Evolutionary conservation across 495 filamentous ascomycete species (phyloP).

Genomic region (Cercophora newfieldiana): DNA sequence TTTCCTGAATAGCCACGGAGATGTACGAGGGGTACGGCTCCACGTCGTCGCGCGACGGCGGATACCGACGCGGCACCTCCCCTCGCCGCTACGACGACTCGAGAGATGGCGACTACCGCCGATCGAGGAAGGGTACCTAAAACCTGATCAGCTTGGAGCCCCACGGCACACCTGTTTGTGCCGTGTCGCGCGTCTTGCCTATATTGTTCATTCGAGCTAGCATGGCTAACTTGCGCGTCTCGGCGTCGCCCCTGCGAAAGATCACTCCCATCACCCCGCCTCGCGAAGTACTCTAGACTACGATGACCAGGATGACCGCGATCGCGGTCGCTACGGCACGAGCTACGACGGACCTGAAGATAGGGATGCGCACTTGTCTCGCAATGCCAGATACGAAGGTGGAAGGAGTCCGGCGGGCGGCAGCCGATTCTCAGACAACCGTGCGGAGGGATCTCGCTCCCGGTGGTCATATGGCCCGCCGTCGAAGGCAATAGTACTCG

Average conservation of each 20-base stretch:
- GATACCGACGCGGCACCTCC: conserved; percentile 25
- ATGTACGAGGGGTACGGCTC: conserved; percentile 23
- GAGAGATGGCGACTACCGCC: conserved; percentile 34
- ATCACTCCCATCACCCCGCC: too few relatives aligned
- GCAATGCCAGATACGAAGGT: neutral
- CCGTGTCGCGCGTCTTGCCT: conserved; percentile 11
- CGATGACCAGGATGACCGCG: conserved; percentile 28
- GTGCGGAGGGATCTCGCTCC: neutral
- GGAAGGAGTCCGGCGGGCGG: neutral
- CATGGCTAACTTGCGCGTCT: conserved; percentile 36
- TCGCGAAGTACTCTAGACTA: conserved; percentile 31
- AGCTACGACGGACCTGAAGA: conserved; percentile 1
- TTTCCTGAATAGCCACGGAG: neutral
- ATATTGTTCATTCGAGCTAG: neutral
- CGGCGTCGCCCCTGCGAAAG: conserved; percentile 23
- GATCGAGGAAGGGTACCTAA: conserved; percentile 50
- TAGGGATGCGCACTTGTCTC: neutral
- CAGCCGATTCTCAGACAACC: neutral
- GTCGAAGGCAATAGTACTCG: conserved; percentile 23
- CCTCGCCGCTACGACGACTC: conserved; percentile 25
- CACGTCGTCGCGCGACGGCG: neutral
- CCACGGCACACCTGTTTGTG: conserved; percentile 2
- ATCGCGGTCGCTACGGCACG: neutral
- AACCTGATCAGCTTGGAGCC: conserved; percentile 26
- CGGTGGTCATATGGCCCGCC: conserved; percentile 1